Conservation (phyloP, 805 yeast species). For the Candida anglica region DNA sequence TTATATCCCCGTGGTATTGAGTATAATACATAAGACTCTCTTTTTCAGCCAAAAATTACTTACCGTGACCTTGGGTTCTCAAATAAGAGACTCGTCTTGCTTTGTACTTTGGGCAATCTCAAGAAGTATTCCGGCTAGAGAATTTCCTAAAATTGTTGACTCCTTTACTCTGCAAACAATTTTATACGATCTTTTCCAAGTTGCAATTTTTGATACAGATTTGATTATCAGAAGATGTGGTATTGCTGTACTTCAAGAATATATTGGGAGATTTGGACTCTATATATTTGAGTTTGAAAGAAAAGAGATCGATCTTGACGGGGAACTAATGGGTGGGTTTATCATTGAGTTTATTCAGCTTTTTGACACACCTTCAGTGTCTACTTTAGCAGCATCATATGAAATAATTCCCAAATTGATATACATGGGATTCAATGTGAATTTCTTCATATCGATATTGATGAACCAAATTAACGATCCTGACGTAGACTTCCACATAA, state of each 20-base stretch:
- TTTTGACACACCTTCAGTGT: slow-evolving; percentile 43
- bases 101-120: slow-evolving; percentile 79
- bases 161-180: slow-evolving; percentile 9
- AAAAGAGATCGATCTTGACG: slow-evolving; percentile 8
- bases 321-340: slow-evolving; percentile 21
- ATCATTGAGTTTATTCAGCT: slow-evolving; percentile 53
- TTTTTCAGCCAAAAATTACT: slow-evolving; percentile 56
- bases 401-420: slow-evolving; percentile 13
- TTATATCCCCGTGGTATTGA: slow-evolving; percentile 19
- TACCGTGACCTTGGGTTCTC: slow-evolving; percentile 55
- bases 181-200: slow-evolving; percentile 40
- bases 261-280: slow-evolving; percentile 70
- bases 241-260: slow-evolving; percentile 83
- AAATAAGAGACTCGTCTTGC: slow-evolving; percentile 80
- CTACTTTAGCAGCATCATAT: slow-evolving; percentile 13
- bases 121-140: slow-evolving; percentile 27
- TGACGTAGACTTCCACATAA: slow-evolving; percentile 32
- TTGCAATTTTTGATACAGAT: slow-evolving; percentile 69
- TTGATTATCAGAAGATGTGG: slow-evolving; percentile 75
- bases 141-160: slow-evolving; percentile 8
- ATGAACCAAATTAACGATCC: slow-evolving; percentile 27
- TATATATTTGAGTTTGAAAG: slow-evolving; percentile 21
- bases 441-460: slow-evolving; percentile 23
- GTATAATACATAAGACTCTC: slow-evolving; percentile 42
- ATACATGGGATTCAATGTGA: slow-evolving; percentile 19